Evolutionary conservation across 1,139 yeast genomes (phyloP), one percentile per base, ranked within the genome.

Genomic region (Saccharomyces hybrid): DNA sequence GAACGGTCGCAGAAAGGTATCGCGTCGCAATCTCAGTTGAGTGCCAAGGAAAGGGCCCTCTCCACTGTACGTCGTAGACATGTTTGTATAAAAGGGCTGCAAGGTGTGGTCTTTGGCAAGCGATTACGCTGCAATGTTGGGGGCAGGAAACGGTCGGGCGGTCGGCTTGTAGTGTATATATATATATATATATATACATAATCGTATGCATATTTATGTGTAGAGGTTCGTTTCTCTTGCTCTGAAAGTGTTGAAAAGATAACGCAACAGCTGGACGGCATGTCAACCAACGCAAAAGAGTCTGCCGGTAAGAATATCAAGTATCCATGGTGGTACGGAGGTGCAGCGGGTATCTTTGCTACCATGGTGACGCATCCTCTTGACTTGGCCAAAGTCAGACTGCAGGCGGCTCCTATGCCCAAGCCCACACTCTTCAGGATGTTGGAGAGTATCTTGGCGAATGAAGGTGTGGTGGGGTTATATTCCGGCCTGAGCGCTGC

Each of bases 401-500:
- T 91, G 47, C 98, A 91, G 53, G 61, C 65, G 8, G 90, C 95
- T 1, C 64, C 79, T 4, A 71, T 75, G 52, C 80, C 88, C 54
- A 81, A 86, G 32, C 84, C 83, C 56, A 76, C 84, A 0, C 75
- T 88, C 62, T 68, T 78, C 9, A 75, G 81, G 11, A 85, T 88
- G 80, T 77, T 87, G 13, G 68, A 73, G 49, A 79, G 77, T 50
- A 87, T 88, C 32, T 71, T 85, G 26, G 74, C 73, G 14, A 71
- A 79, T 53, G 95, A 88, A 68, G 95, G 95, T 3, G 62, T 83
- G 23, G 67, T 79, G 53, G 87, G 85, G 47, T 77, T 87, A 27
- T 88, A 88, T 67, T 82, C 89, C 0, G 96, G 96, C 0, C 76
- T 89, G 51, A 81, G 88, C 52, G 96, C 96, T 1, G 85, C 95